These are phyloP conservation scores for Marsdenia floribunda DNA, from an alignment of 257 asterid species.

Conservation along the genomic window DNA sequence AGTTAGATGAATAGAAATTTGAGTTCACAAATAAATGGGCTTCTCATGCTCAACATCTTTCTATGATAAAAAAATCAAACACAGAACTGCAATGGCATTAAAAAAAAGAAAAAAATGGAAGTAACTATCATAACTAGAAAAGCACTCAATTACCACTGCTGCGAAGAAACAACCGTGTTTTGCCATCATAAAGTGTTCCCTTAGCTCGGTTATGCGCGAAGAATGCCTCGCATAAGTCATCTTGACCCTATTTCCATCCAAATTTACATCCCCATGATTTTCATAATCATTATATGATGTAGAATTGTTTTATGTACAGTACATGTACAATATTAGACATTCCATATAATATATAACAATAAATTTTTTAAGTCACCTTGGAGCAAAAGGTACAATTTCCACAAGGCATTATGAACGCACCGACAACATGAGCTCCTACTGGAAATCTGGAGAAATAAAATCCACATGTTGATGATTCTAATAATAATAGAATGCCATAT, in stretches of 20 bases:
- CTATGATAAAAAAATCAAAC: neutral
- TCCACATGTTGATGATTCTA: neutral
- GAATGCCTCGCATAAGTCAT: slow-evolving; percentile 89
- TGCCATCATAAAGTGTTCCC: slow-evolving; percentile 97
- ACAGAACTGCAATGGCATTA: neutral
- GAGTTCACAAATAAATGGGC: neutral
- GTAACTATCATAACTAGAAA: neutral
- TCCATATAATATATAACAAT: neutral
- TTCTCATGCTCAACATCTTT: neutral
- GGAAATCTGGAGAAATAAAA: slow-evolving; percentile 47
- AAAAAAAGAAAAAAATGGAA: neutral
- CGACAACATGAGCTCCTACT: slow-evolving; percentile 80
- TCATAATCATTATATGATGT: neutral
- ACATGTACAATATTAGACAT: neutral
- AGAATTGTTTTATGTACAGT: no score
- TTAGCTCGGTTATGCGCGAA: slow-evolving; percentile 92
- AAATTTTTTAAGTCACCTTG: slow-evolving; percentile 35
- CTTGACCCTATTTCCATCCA: slow-evolving; percentile 77
- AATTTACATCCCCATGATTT: slow-evolving; percentile 10
- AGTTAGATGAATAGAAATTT: slow-evolving; percentile 3
- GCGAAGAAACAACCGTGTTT: slow-evolving; percentile 88
- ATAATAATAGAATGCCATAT: neutral
- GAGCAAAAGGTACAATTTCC: slow-evolving; percentile 94
- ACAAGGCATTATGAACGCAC: slow-evolving; percentile 99
- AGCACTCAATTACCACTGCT: slow-evolving; percentile 44